Percentiles rank a stretch among this genome's conserved stretches.
Conservation (phyloP, 768 basidiomycete species). For the Hygrocybe punicea region DNA sequence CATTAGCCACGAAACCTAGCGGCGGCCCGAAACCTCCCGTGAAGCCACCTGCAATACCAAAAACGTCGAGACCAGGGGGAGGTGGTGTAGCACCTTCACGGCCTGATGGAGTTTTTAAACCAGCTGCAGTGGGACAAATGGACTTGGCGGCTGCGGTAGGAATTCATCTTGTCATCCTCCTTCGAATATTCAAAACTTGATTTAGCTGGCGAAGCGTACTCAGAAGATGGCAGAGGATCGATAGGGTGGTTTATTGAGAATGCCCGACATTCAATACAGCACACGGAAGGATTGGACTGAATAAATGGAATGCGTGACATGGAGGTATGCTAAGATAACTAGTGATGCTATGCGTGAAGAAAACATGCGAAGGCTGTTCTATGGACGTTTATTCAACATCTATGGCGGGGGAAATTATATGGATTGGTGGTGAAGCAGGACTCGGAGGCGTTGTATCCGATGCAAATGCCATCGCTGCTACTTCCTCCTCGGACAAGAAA, state of each 20-base stretch:
- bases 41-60: slow-evolving; percentile 44
- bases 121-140: slow-evolving; percentile 55
- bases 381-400: not conserved
- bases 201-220: slow-evolving; percentile 74
- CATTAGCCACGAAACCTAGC: not conserved
- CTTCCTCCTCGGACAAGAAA: slow-evolving; percentile 40
- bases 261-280: not conserved
- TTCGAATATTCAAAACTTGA: slow-evolving; percentile 2
- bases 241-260: slow-evolving; percentile 9
- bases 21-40: slow-evolving; percentile 47
- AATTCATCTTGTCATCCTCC: slow-evolving; percentile 14
- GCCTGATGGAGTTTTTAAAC: slow-evolving; percentile 40
- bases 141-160: slow-evolving; percentile 83
- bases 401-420: slow-evolving; percentile 11
- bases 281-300: no score
- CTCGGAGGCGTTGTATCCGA: slow-evolving; percentile 26
- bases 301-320: slow-evolving; percentile 1
- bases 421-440: slow-evolving; percentile 38
- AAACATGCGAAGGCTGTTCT: not conserved
- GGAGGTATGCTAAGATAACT: slow-evolving; percentile 2
- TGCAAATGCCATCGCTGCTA: slow-evolving; percentile 38
- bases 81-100: slow-evolving; percentile 36
- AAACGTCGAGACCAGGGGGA: slow-evolving; percentile 36
- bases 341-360: not conserved
- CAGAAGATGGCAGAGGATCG: slow-evolving; percentile 57